Evolutionary conservation across 768 basidiomycete genomes (phyloP).

Genomic region (Leccinellum rugosiceps): DNA sequence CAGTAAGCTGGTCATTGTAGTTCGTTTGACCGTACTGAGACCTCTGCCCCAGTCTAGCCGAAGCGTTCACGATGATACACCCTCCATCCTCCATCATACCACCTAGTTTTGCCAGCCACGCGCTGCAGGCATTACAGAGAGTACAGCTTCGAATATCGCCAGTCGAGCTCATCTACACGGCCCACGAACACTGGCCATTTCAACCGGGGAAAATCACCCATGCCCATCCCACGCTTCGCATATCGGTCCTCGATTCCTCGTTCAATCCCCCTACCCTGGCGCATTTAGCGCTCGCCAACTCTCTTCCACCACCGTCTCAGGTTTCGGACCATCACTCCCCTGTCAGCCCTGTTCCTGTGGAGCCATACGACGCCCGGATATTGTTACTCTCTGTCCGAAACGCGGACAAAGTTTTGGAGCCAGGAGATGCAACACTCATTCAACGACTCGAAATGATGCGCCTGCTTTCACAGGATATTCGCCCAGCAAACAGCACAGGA

Average conservation of each 20-base stretch:
- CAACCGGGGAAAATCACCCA: conserved; percentile 24
- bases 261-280: conserved; percentile 92
- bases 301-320: conserved; percentile 24
- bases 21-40: not conserved
- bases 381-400: conserved; percentile 83
- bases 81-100: conserved; percentile 5
- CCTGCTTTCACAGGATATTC: conserved; percentile 54
- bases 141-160: conserved; percentile 45
- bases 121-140: conserved; percentile 20
- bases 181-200: conserved; percentile 67
- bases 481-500: not conserved
- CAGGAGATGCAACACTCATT: conserved; percentile 67
- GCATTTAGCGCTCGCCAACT: conserved; percentile 72
- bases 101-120: conserved; percentile 19
- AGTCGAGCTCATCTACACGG: conserved; percentile 58
- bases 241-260: conserved; percentile 85
- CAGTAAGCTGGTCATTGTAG: conserved; percentile 1
- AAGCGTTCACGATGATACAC: conserved; percentile 6
- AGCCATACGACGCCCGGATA: conserved; percentile 66
- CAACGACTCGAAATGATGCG: conserved; percentile 88
- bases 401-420: conserved; percentile 73
- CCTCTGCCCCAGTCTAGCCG: not conserved
- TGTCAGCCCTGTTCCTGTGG: not conserved
- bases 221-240: conserved; percentile 34
- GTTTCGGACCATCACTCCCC: not conserved